phyloP scores from a whole-genome alignment of 257 asterid genomes.

The Ajuga chamaepitys region DNA sequence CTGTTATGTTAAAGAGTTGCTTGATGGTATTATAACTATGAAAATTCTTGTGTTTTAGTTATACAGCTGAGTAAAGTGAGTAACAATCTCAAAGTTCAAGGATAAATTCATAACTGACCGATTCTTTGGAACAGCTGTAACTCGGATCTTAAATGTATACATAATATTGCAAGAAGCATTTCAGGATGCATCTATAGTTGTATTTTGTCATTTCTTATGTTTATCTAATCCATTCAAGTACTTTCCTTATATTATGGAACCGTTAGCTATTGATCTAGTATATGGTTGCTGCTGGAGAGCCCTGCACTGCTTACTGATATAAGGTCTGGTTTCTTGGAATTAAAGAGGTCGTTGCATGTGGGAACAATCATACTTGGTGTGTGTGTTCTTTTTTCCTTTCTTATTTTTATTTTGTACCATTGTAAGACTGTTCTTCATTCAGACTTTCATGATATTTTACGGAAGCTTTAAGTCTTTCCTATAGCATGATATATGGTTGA shows the following conservation, averaged over 20 bases:
- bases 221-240: neutral
- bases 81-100: neutral
- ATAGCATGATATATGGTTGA: neutral
- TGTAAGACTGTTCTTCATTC: neutral
- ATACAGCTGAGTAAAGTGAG: neutral
- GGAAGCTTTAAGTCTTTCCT: neutral
- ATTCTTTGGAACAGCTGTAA: neutral
- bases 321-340: neutral
- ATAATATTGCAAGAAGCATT: neutral
- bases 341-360: neutral
- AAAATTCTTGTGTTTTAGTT: neutral
- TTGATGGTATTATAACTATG: neutral
- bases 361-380: neutral
- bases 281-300: neutral
- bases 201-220: neutral
- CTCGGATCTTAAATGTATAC: neutral
- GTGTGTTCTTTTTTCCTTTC: no score
- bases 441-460: neutral
- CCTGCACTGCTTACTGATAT: neutral
- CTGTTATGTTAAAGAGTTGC: neutral
- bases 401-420: no score
- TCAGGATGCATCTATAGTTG: neutral
- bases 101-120: neutral
- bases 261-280: neutral
- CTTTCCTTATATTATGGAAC: neutral